A percentile compares a stretch with the other conserved stretches of the same genome.
These are phyloP conservation scores for Wickerhamomyces ciferrii DNA, from an alignment of 805 yeast genomes.

Conservation along the genomic window DNA sequence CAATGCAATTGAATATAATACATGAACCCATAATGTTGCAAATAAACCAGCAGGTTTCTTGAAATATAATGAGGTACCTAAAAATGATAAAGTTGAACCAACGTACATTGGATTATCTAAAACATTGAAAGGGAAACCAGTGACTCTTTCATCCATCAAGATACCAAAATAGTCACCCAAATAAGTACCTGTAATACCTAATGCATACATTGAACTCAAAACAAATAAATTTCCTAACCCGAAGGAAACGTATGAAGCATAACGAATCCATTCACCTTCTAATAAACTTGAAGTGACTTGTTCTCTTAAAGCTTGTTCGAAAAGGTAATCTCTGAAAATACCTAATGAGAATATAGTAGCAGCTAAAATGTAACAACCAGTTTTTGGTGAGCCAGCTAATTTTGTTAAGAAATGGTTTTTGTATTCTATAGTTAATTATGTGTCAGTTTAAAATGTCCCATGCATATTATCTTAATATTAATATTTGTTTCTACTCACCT, in stretches of 20 bases:
- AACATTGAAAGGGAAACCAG: constrained; percentile 89
- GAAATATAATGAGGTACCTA: constrained; percentile 84
- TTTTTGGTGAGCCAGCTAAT: constrained; percentile 56
- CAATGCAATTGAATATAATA: constrained; percentile 82
- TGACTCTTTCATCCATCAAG: constrained; percentile 84
- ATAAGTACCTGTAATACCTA: constrained; percentile 95
- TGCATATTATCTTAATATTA: neutral
- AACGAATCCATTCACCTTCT: constrained; percentile 33
- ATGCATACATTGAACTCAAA: constrained; percentile 78
- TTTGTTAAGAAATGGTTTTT: constrained; percentile 72
- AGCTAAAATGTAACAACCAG: constrained; percentile 86
- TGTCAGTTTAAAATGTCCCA: neutral
- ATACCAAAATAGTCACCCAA: constrained; percentile 97
- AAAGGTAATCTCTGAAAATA: constrained; percentile 69
- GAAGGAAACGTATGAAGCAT: constrained; percentile 52
- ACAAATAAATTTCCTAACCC: constrained; percentile 78
- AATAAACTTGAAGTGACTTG: constrained; percentile 67
- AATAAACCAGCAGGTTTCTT: constrained; percentile 88
- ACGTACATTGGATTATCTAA: constrained; percentile 95
- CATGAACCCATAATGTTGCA: constrained; percentile 64
- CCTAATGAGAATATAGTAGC: constrained; percentile 81
- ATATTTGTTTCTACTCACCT: constrained; percentile 27
- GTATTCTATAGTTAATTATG: constrained; percentile 46
- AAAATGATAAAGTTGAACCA: constrained; percentile 84
- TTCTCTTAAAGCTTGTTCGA: constrained; percentile 61